phyloP scores from a whole-genome alignment of 208 protist species.

The Wallacemonas rigidus region DNA sequence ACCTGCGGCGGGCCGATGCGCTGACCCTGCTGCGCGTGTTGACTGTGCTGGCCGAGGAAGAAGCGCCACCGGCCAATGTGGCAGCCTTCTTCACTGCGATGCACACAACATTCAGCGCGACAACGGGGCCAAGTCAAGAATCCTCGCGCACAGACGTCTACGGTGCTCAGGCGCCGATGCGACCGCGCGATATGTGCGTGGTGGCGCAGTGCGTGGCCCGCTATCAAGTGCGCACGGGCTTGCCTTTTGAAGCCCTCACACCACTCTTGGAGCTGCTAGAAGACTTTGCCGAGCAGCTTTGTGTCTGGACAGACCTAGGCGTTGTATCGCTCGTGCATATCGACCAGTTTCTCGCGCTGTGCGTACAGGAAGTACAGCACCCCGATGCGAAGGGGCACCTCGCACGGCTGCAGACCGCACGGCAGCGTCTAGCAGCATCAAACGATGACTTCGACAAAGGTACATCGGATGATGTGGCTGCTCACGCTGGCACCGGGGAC shows the following conservation, averaged over 20 bases:
- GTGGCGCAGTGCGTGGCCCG: conserved; percentile 35
- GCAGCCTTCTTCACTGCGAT: conserved; percentile 19
- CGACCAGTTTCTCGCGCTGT: conserved; percentile 49
- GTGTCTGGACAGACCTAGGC: conserved; percentile 41
- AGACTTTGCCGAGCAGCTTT: conserved; percentile 51
- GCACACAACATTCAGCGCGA: not conserved
- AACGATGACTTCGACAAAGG: not conserved
- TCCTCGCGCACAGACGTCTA: no score
- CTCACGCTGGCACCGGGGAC: no score
- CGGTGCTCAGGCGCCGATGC: conserved; percentile 20
- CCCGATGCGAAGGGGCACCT: conserved; percentile 51
- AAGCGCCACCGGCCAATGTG: conserved; percentile 21
- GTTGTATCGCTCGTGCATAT: conserved; percentile 54
- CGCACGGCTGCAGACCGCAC: conserved; percentile 22
- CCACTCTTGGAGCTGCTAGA: conserved; percentile 59
- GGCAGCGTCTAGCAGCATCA: conserved; percentile 19
- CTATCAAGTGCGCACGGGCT: conserved; percentile 47
- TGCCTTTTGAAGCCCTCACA: conserved; percentile 54
- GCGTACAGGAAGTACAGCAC: conserved; percentile 41
- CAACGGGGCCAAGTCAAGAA: no score
- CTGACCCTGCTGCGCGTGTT: conserved; percentile 33
- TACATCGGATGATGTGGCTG: no score
- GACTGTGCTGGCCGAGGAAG: conserved; percentile 18
- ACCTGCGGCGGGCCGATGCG: conserved; percentile 32
- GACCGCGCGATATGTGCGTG: conserved; percentile 63